Conservation (phyloP, 768 basidiomycete species). For the Xerocomellus dryophilus region DNA sequence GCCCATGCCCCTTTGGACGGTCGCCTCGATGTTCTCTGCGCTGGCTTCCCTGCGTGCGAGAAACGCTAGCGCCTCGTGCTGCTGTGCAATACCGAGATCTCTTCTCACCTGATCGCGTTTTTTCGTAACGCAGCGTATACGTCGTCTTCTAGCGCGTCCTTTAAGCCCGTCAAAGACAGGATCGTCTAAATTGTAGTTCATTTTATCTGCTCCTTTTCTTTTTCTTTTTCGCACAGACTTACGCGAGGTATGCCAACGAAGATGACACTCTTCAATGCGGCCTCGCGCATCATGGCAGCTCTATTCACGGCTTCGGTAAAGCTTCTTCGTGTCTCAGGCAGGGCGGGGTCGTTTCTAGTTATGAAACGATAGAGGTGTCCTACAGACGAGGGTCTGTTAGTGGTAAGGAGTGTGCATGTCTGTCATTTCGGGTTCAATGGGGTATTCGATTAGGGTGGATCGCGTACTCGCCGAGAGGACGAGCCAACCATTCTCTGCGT, state of each 20-base stretch:
- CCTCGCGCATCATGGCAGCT: constrained; percentile 85
- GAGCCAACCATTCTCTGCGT: constrained; percentile 76
- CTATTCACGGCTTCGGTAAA: constrained; percentile 60
- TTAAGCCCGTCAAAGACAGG: constrained; percentile 72
- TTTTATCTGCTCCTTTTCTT: constrained; percentile 1
- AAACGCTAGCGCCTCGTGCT: constrained; percentile 26
- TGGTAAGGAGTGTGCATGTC: constrained; percentile 82
- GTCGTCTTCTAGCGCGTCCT: constrained; percentile 76
- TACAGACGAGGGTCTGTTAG: constrained; percentile 75
- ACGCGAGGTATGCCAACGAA: constrained; percentile 87
- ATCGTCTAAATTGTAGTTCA: constrained; percentile 56
- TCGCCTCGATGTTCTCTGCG: constrained; percentile 64
- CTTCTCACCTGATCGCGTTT: constrained; percentile 58
- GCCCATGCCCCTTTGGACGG: constrained; percentile 60
- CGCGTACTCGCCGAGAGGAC: constrained; percentile 60
- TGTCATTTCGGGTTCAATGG: constrained; percentile 38
- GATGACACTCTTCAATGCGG: constrained; percentile 84
- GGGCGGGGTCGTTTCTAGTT: constrained; percentile 46
- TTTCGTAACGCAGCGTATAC: constrained; percentile 71
- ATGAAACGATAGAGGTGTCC: constrained; percentile 81
- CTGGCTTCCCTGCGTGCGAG: constrained; percentile 49
- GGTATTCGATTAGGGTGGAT: constrained; percentile 11
- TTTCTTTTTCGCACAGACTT: constrained; percentile 28
- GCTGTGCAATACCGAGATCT: constrained; percentile 8
- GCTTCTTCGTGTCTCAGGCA: constrained; percentile 40